Percentiles rank a stretch among this genome's conserved stretches.
Conservation (phyloP, 2,329 filamentous ascomycete genomes). For the Sporothrix dimorphospora region DNA sequence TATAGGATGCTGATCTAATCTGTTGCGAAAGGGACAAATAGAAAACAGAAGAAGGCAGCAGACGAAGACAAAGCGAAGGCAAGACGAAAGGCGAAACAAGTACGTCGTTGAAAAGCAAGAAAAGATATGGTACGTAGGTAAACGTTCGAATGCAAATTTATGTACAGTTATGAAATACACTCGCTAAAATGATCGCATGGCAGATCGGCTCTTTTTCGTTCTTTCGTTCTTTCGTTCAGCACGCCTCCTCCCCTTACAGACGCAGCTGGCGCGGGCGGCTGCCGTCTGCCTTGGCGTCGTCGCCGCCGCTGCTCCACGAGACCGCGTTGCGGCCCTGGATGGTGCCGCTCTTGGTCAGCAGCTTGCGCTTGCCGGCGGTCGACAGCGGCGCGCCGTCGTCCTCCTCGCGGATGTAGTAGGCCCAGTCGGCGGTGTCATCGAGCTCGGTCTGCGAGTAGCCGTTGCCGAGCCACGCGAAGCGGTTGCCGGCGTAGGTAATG, state of each 20-base stretch:
- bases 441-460: slow-evolving; percentile 50
- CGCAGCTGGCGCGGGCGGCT: slow-evolving; percentile 4
- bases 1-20: slow-evolving; percentile 15
- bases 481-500: slow-evolving; percentile 34
- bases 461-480: slow-evolving; percentile 39
- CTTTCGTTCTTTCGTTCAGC: background rate
- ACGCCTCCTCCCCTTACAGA: background rate
- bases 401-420: slow-evolving; percentile 31
- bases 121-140: background rate
- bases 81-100: background rate
- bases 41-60: slow-evolving; percentile 6
- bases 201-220: background rate
- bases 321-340: slow-evolving; percentile 32
- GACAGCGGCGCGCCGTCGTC: slow-evolving; percentile 31
- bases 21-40: background rate
- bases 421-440: slow-evolving; percentile 45
- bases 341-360: slow-evolving; percentile 39
- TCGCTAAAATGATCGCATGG: slow-evolving; percentile 9
- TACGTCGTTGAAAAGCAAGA: background rate
- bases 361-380: slow-evolving; percentile 32
- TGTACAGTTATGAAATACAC: slow-evolving; percentile 25
- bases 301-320: slow-evolving; percentile 32
- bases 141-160: slow-evolving; percentile 10
- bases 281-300: slow-evolving; percentile 2
- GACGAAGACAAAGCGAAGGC: background rate